Evolutionary conservation across 2,329 filamentous ascomycete genomes (phyloP).

Genomic region (Diaporthe humulicola): DNA sequence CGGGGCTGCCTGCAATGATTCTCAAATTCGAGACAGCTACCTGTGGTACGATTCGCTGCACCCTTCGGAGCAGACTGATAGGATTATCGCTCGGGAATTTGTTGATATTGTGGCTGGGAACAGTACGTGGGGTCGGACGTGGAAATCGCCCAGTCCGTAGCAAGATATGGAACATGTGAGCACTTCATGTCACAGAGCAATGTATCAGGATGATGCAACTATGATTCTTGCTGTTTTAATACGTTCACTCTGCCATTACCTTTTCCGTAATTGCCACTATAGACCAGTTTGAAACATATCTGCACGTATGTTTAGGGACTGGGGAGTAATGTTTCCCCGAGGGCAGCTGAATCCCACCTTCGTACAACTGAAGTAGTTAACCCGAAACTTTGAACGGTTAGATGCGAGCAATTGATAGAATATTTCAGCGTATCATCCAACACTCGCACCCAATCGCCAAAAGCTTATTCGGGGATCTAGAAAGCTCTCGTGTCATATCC

Average conservation of each 20-base stretch:
- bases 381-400: background rate
- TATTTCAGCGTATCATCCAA: background rate
- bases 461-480: background rate
- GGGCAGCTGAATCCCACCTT: no score
- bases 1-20: slow-evolving; percentile 50
- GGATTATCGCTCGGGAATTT: slow-evolving; percentile 67
- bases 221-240: background rate
- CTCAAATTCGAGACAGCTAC: slow-evolving; percentile 59
- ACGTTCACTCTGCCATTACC: background rate
- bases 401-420: background rate
- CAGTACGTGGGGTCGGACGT: slow-evolving; percentile 39
- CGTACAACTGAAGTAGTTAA: no score
- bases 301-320: background rate
- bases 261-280: no score
- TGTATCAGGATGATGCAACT: background rate
- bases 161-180: background rate
- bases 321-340: background rate
- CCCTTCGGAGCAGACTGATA: slow-evolving; percentile 66
- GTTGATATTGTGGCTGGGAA: slow-evolving; percentile 63
- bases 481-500: background rate
- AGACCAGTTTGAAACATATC: background rate
- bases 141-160: slow-evolving; percentile 29
- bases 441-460: background rate
- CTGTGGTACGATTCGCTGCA: slow-evolving; percentile 72
- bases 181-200: background rate